Conservation (phyloP, 2,329 filamentous ascomycete species). For the Pseudogymnoascus sp. region DNA sequence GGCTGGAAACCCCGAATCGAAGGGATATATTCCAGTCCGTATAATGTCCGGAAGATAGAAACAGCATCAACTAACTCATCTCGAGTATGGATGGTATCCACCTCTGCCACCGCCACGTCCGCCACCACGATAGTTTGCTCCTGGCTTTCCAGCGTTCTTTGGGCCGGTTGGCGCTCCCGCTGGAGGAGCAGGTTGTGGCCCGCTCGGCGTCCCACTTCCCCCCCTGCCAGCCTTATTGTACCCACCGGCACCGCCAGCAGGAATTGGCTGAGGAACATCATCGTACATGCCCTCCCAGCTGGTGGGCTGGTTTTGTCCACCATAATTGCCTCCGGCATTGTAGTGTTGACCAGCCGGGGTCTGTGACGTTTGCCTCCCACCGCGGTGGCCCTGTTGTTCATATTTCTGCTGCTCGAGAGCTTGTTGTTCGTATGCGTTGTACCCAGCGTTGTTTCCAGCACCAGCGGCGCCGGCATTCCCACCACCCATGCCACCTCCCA, state of each 20-base stretch:
- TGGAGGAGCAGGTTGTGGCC: slow-evolving; percentile 50
- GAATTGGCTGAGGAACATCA: slow-evolving; percentile 78
- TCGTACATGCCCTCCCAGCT: slow-evolving; percentile 99
- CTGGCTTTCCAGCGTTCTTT: slow-evolving; percentile 87
- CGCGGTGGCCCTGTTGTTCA: slow-evolving; percentile 59
- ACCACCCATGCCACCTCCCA: slow-evolving; percentile 31
- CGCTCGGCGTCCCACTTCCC: slow-evolving; percentile 25
- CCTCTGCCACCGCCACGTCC: slow-evolving; percentile 67
- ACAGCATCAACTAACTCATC: slow-evolving; percentile 13
- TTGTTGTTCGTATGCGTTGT: slow-evolving; percentile 61
- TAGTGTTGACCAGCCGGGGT: slow-evolving; percentile 28
- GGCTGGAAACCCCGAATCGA: not conserved
- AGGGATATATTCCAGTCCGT: not conserved
- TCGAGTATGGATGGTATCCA: slow-evolving; percentile 72
- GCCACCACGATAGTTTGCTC: slow-evolving; percentile 88
- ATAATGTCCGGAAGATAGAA: not conserved
- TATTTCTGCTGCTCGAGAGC: slow-evolving; percentile 74
- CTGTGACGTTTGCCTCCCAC: slow-evolving; percentile 35
- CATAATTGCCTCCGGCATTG: slow-evolving; percentile 21
- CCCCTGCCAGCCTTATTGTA: slow-evolving; percentile 17
- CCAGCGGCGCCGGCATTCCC: slow-evolving; percentile 24
- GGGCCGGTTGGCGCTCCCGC: slow-evolving; percentile 88
- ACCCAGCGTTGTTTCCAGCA: slow-evolving; percentile 35
- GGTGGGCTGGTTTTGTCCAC: slow-evolving; percentile 47
- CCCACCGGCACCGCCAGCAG: slow-evolving; percentile 42